A percentile compares a stretch with the other conserved stretches of the same genome.
Conservation (phyloP, 2,329 filamentous ascomycete species). For the Nigrograna mackinnonii region DNA sequence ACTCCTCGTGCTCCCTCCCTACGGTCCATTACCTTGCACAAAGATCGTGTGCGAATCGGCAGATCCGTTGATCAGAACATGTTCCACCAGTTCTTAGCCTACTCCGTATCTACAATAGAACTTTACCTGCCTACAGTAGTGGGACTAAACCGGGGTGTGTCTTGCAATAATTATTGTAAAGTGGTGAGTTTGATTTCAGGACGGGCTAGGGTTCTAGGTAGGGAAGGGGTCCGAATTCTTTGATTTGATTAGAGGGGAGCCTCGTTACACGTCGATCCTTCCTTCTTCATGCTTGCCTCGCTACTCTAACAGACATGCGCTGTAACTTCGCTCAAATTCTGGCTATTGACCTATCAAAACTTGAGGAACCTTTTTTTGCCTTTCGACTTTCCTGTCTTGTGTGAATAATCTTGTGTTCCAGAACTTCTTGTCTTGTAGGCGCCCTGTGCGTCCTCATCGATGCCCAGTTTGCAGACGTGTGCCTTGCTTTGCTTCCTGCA, state of each 20-base stretch:
- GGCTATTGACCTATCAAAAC: too few species aligned
- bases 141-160: neutral
- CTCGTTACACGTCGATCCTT: conserved; percentile 15
- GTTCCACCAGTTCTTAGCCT: neutral
- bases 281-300: conserved; percentile 28
- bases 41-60: conserved; percentile 15
- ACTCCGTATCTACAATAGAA: neutral
- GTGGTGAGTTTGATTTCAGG: conserved; percentile 7
- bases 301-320: too few species aligned
- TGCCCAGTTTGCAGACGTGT: too few species aligned
- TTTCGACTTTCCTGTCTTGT: too few species aligned
- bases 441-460: too few species aligned
- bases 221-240: conserved; percentile 2
- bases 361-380: too few species aligned
- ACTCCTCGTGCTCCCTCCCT: neutral
- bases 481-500: too few species aligned
- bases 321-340: too few species aligned
- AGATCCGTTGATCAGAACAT: conserved; percentile 5
- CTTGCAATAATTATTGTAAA: conserved; percentile 4
- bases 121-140: neutral
- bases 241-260: conserved; percentile 14
- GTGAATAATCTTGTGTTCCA: too few species aligned
- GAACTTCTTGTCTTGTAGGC: too few species aligned
- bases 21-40: neutral
- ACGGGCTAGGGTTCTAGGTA: conserved; percentile 3